Conservation (phyloP, 2,329 filamentous ascomycete genomes). For the Exophiala sideris region DNA sequence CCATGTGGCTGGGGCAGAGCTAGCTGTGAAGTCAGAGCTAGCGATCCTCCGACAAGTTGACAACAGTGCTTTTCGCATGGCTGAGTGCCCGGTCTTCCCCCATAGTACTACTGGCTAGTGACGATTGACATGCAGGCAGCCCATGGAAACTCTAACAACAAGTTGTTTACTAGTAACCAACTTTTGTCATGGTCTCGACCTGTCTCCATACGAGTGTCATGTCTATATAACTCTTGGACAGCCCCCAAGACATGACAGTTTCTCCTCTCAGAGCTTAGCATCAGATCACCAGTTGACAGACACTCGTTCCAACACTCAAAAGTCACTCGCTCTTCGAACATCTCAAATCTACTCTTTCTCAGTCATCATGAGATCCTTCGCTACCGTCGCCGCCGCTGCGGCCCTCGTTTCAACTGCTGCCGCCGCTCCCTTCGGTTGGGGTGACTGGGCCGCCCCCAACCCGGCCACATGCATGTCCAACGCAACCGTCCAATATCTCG, state of each 20-base stretch:
- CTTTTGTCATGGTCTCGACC: too few species aligned
- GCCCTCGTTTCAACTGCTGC: conserved; percentile 18
- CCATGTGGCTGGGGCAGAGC: conserved; percentile 6
- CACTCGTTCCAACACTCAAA: conserved; percentile 2
- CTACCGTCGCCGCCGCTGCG: conserved; percentile 16
- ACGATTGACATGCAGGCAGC: conserved; percentile 1
- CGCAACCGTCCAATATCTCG: conserved; percentile 14
- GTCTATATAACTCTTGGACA: conserved; percentile 5
- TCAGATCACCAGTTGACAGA: neutral
- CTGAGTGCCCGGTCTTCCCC: too few species aligned
- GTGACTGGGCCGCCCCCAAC: conserved; percentile 11
- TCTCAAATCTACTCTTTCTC: neutral
- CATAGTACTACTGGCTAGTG: neutral
- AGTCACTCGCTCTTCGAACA: conserved; percentile 1
- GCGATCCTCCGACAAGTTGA: neutral
- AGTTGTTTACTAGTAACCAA: too few species aligned
- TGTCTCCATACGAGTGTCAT: neutral
- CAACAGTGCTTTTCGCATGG: neutral
- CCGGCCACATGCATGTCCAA: conserved; percentile 20
- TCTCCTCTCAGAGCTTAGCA: neutral
- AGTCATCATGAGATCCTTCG: conserved; percentile 21
- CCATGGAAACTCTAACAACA: too few species aligned
- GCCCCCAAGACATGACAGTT: neutral
- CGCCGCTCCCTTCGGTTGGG: conserved; percentile 16
- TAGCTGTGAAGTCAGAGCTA: conserved; percentile 1